Percentiles rank a stretch among this genome's conserved stretches.
Evolutionary conservation across 169 alveolate species (phyloP).

Genomic region (Perkinsus marinus): DNA sequence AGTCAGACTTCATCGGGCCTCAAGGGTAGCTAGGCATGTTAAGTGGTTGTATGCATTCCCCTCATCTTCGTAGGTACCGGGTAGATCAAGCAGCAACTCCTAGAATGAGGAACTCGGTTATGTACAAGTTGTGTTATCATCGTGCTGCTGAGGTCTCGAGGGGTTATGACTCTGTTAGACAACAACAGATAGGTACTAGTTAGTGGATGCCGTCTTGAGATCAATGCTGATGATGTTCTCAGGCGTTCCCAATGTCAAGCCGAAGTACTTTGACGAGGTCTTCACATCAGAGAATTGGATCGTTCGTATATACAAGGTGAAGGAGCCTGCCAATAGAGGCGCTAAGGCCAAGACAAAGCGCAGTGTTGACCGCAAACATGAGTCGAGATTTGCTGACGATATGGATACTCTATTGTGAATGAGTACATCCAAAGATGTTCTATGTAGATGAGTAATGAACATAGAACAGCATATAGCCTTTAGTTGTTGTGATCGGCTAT

Average conservation of each 20-base stretch:
- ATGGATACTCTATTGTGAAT: background rate
- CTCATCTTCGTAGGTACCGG: conserved; percentile 58
- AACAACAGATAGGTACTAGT: background rate
- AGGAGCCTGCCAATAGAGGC: conserved; percentile 7
- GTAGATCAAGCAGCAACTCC: conserved; percentile 77
- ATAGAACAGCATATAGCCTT: background rate
- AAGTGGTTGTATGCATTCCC: background rate
- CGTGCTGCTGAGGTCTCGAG: conserved; percentile 71
- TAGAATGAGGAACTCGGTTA: conserved; percentile 71
- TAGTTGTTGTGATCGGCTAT: background rate
- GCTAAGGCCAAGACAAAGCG: background rate
- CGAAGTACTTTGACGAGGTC: conserved; percentile 84
- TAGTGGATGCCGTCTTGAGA: too few relatives aligned
- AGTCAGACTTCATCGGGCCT: conserved; percentile 36
- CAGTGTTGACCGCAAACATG: background rate
- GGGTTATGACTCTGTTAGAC: conserved; percentile 64
- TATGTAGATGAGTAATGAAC: background rate
- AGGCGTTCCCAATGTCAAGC: conserved; percentile 1
- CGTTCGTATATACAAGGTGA: conserved; percentile 84
- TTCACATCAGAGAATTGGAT: conserved; percentile 90
- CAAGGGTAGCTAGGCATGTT: background rate
- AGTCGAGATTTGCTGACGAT: background rate
- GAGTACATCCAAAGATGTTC: background rate
- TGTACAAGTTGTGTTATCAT: conserved; percentile 81
- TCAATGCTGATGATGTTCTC: background rate